Conservation (phyloP, 2,329 filamentous ascomycete species). For the Pyricularia pennisetigena region DNA sequence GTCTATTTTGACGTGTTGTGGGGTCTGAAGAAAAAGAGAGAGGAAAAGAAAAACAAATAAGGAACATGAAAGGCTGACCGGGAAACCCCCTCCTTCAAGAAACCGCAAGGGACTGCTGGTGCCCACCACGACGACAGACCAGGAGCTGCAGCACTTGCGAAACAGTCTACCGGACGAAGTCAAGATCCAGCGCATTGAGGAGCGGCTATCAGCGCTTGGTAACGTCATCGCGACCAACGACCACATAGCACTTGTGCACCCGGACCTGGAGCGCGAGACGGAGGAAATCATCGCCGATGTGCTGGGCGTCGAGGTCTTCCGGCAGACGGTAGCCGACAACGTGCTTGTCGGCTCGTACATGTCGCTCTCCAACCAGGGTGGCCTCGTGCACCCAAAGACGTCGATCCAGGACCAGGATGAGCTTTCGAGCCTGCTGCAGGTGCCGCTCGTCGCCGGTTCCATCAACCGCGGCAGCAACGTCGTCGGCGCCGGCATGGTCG, state of each 20-base stretch:
- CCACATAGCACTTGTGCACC: slow-evolving; percentile 92
- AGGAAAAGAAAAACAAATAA: no score
- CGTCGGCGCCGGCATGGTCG: slow-evolving; percentile 93
- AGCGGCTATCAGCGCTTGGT: slow-evolving; percentile 86
- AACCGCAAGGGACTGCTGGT: slow-evolving; percentile 97
- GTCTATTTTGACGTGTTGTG: not conserved
- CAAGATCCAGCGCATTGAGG: slow-evolving; percentile 95
- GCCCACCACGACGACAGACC: slow-evolving; percentile 90
- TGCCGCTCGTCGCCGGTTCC: slow-evolving; percentile 87
- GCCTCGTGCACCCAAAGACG: slow-evolving; percentile 95
- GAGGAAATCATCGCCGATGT: slow-evolving; percentile 98
- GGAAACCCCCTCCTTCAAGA: slow-evolving; percentile 28
- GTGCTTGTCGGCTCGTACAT: slow-evolving; percentile 96
- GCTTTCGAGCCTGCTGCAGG: slow-evolving; percentile 83
- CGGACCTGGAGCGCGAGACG: slow-evolving; percentile 92
- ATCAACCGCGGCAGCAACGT: slow-evolving; percentile 91
- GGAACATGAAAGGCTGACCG: not conserved
- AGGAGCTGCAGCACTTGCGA: slow-evolving; percentile 93
- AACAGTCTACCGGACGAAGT: slow-evolving; percentile 88
- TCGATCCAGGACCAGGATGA: slow-evolving; percentile 97
- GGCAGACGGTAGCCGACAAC: slow-evolving; percentile 94
- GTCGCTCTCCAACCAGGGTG: slow-evolving; percentile 90
- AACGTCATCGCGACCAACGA: slow-evolving; percentile 97
- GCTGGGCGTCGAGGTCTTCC: slow-evolving; percentile 78
- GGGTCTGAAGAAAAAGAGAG: not conserved